Conservation (phyloP, 495 filamentous ascomycete species). For the Terfezia claveryi region DNA sequence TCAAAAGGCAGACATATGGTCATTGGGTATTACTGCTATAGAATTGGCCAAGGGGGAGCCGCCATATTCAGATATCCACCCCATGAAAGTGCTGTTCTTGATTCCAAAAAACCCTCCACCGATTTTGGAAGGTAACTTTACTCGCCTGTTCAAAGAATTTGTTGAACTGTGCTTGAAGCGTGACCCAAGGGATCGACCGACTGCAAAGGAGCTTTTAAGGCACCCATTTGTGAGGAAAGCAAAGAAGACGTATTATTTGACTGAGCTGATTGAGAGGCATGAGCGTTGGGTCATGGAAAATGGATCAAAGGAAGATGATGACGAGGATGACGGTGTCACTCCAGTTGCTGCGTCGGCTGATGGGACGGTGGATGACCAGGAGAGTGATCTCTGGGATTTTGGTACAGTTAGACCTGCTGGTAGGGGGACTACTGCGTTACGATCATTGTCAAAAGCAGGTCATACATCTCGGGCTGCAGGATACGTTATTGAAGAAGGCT, state of each 20-base stretch:
- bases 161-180: conserved; percentile 74
- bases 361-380: conserved; percentile 51
- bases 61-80: conserved; percentile 72
- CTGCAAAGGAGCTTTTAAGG: conserved; percentile 70
- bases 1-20: conserved; percentile 97
- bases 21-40: conserved; percentile 84
- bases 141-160: conserved; percentile 89
- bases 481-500: conserved; percentile 1
- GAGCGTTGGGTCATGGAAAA: conserved; percentile 20
- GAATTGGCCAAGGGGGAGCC: conserved; percentile 86
- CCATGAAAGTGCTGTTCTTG: conserved; percentile 96
- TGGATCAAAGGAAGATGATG: conserved; percentile 55
- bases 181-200: conserved; percentile 61
- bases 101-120: conserved; percentile 86
- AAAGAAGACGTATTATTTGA: conserved; percentile 66
- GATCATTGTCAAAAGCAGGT: conserved; percentile 14
- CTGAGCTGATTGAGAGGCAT: conserved; percentile 56
- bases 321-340: conserved; percentile 25
- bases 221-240: conserved; percentile 76
- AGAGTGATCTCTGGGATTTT: conserved; percentile 83
- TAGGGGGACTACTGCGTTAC: conserved; percentile 8
- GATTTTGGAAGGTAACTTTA: conserved; percentile 58
- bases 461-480: conserved; percentile 5
- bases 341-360: conserved; percentile 20
- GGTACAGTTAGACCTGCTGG: conserved; percentile 61